Percentiles rank a stretch among this genome's conserved stretches.
Conservation (phyloP, 306 rosid species). For the Ormosia semicastrata region DNA sequence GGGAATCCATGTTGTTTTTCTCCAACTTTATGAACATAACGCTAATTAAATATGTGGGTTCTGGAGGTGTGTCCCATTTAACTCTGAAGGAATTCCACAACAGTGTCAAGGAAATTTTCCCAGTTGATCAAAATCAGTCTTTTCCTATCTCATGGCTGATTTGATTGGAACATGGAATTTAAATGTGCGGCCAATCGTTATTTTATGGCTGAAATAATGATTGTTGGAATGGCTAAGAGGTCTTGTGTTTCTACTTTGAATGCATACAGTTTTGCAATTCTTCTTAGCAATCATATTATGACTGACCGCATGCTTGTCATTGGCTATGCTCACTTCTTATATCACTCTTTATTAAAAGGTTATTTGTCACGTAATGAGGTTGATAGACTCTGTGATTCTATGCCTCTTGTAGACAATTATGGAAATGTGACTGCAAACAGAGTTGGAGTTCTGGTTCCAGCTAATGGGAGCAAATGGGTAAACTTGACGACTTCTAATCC, state of each 20-base stretch:
- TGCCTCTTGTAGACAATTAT: constrained; percentile 51
- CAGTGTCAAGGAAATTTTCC: background rate
- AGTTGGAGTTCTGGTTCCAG: constrained; percentile 44
- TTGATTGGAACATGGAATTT: constrained; percentile 53
- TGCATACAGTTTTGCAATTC: constrained; percentile 21
- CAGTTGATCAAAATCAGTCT: background rate
- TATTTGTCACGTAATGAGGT: constrained; percentile 18
- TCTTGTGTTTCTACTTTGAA: constrained; percentile 7
- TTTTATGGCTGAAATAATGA: constrained; percentile 64
- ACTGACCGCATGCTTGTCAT: constrained; percentile 2
- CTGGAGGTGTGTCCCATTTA: constrained; percentile 28
- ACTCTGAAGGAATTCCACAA: constrained; percentile 17
- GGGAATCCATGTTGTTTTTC: constrained; percentile 33
- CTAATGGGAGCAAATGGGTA: constrained; percentile 54
- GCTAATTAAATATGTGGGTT: constrained; percentile 38
- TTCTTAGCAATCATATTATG: background rate
- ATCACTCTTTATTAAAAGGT: background rate
- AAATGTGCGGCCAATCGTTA: background rate
- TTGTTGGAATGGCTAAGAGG: constrained; percentile 50
- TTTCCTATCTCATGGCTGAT: constrained; percentile 46
- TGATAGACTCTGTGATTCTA: background rate
- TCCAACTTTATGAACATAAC: constrained; percentile 38
- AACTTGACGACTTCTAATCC: constrained; percentile 40
- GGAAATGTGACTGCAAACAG: constrained; percentile 6
- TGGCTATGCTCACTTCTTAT: constrained; percentile 41